Percentiles rank a stretch among this genome's conserved stretches.
These are phyloP conservation scores for Fusarium sp. DNA, from an alignment of 2,329 filamentous ascomycete species.

Conservation along the genomic window DNA sequence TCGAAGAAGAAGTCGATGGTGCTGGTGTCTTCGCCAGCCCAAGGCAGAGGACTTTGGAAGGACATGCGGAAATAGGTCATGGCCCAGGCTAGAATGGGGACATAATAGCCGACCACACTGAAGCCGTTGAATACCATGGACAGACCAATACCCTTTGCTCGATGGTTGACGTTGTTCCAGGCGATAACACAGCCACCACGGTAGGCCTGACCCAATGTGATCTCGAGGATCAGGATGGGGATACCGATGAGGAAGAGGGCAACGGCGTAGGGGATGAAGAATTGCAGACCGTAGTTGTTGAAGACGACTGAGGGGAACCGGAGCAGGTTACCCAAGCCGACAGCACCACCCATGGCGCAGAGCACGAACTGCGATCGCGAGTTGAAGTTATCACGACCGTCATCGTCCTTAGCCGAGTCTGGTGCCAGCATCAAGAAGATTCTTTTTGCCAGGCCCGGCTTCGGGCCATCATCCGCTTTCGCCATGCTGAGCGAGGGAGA, in stretches of 20 bases:
- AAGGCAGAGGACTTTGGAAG: conserved; percentile 63
- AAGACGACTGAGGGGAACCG: conserved; percentile 66
- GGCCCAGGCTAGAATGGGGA: conserved; percentile 64
- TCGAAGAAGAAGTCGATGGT: conserved; percentile 2
- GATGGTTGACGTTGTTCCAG: conserved; percentile 59
- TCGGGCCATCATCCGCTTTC: conserved; percentile 26
- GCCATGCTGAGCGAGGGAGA: conserved; percentile 24
- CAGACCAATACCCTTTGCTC: conserved; percentile 63
- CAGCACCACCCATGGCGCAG: conserved; percentile 58
- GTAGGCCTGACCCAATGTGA: conserved; percentile 74
- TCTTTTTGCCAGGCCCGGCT: conserved; percentile 32
- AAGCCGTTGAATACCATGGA: conserved; percentile 62
- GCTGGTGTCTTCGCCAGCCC: conserved; percentile 48
- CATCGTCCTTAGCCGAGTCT: conserved; percentile 40
- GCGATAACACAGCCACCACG: conserved; percentile 63
- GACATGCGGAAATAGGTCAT: conserved; percentile 66
- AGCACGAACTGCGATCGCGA: conserved; percentile 45
- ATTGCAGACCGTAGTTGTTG: conserved; percentile 67
- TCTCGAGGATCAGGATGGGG: conserved; percentile 63
- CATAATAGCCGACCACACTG: conserved; percentile 64
- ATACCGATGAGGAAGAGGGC: conserved; percentile 59
- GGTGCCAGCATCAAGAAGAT: conserved; percentile 38
- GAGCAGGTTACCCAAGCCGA: conserved; percentile 65
- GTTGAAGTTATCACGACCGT: conserved; percentile 45
- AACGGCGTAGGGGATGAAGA: conserved; percentile 65